A percentile compares a stretch with the other conserved stretches of the same genome.
Conservation (phyloP, 2,329 filamentous ascomycete species). For the Calonectria ilicicola region DNA sequence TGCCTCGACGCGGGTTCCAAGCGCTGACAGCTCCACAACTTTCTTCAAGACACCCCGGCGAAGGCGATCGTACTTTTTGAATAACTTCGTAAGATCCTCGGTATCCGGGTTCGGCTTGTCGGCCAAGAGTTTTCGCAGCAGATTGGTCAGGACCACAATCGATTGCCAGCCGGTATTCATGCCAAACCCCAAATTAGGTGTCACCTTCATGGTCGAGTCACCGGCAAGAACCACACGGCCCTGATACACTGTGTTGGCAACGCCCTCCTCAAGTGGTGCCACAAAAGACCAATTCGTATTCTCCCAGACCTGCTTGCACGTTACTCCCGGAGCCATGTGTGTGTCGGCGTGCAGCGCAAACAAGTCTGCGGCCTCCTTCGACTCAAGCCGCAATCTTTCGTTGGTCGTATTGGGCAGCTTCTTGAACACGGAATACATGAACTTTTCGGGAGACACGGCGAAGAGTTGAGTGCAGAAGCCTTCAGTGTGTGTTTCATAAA, state of each 20-base stretch:
- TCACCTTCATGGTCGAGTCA: slow-evolving; percentile 37
- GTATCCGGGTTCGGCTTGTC: background rate
- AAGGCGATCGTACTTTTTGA: background rate
- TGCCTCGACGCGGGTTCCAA: background rate
- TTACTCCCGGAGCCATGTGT: background rate
- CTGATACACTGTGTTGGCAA: slow-evolving; percentile 26
- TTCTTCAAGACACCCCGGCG: background rate
- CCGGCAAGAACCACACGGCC: slow-evolving; percentile 32
- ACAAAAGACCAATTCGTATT: background rate
- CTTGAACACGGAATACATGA: background rate
- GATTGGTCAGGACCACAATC: background rate
- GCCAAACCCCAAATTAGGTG: slow-evolving; percentile 31
- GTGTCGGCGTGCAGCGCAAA: background rate
- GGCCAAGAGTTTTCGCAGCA: background rate
- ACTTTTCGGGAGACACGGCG: background rate
- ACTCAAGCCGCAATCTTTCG: background rate
- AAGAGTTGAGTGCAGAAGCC: background rate
- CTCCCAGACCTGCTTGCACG: background rate
- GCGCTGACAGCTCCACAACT: background rate
- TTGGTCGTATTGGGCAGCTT: background rate
- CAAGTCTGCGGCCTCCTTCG: background rate
- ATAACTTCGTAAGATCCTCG: background rate
- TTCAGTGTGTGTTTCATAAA: background rate
- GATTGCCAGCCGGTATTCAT: slow-evolving; percentile 29
- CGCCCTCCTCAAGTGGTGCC: slow-evolving; percentile 29